Evolutionary conservation across 1,284 basidiomycete genomes (phyloP).

Genomic region (Exobasidium rhododendri): DNA sequence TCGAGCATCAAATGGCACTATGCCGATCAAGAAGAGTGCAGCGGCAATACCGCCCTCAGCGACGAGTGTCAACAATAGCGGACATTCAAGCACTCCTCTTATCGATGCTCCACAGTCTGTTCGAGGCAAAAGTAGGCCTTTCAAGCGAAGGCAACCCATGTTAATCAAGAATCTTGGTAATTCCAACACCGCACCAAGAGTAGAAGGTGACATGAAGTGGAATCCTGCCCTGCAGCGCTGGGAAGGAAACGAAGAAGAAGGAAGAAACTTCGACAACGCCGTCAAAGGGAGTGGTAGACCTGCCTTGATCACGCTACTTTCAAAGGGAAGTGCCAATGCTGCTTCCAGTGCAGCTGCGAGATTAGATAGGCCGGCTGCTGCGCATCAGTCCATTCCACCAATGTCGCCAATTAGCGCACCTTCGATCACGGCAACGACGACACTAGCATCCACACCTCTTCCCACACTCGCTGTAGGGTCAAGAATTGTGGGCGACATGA

Average conservation of each 20-base stretch:
- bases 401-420: not conserved
- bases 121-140: not conserved
- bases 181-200: constrained; percentile 22
- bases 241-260: constrained; percentile 90
- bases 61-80: too few relatives aligned
- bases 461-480: constrained; percentile 58
- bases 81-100: not conserved
- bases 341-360: constrained; percentile 21
- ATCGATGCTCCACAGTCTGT: not conserved
- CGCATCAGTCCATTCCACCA: constrained; percentile 25
- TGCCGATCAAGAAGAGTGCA: too few relatives aligned
- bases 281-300: constrained; percentile 81
- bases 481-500: constrained; percentile 91
- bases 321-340: constrained; percentile 23
- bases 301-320: constrained; percentile 68
- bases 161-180: constrained; percentile 38
- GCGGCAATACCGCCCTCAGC: too few relatives aligned
- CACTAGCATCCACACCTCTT: not conserved
- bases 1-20: not conserved
- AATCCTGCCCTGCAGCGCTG: constrained; percentile 81
- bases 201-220: constrained; percentile 81
- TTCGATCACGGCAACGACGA: constrained; percentile 9
- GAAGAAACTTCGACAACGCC: constrained; percentile 82
- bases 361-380: constrained; percentile 22
- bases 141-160: constrained; percentile 1